These are phyloP conservation scores for Fomitopsis serialis DNA, from an alignment of 768 basidiomycete genomes.

Conservation along the genomic window DNA sequence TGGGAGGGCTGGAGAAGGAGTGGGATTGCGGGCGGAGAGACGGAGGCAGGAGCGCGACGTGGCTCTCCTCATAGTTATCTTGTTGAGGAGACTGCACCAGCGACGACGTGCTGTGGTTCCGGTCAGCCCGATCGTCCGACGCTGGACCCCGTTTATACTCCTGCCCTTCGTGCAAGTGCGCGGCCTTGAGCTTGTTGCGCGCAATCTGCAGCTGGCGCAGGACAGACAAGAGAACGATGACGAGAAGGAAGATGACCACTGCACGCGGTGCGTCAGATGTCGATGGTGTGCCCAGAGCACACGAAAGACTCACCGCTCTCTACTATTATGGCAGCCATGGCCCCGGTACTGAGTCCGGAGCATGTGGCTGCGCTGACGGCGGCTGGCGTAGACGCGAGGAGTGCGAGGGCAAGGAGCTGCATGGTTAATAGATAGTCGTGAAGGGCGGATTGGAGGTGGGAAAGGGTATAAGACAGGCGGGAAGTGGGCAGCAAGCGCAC, in stretches of 20 bases:
- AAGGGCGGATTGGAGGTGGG: background rate
- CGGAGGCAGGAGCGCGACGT: background rate
- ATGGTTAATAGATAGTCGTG: background rate
- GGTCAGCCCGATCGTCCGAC: background rate
- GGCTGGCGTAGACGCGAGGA: background rate
- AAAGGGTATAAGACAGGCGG: background rate
- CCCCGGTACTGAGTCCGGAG: background rate
- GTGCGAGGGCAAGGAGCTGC: background rate
- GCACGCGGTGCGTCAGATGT: background rate
- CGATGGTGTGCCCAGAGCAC: background rate
- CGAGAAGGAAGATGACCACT: background rate
- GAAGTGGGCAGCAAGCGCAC: background rate
- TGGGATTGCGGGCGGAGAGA: background rate
- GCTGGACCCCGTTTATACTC: background rate
- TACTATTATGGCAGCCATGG: background rate
- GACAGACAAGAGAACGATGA: background rate
- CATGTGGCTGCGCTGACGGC: background rate
- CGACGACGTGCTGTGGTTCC: background rate
- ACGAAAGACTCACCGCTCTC: background rate
- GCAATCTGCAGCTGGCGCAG: background rate
- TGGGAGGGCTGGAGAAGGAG: conserved; percentile 1
- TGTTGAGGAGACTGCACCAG: background rate
- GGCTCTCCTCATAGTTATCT: background rate
- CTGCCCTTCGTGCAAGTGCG: background rate
- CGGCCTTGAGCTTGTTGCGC: background rate